Conservation (phyloP, 192 early-diverging fungal species). For the Gigaspora rosea region DNA sequence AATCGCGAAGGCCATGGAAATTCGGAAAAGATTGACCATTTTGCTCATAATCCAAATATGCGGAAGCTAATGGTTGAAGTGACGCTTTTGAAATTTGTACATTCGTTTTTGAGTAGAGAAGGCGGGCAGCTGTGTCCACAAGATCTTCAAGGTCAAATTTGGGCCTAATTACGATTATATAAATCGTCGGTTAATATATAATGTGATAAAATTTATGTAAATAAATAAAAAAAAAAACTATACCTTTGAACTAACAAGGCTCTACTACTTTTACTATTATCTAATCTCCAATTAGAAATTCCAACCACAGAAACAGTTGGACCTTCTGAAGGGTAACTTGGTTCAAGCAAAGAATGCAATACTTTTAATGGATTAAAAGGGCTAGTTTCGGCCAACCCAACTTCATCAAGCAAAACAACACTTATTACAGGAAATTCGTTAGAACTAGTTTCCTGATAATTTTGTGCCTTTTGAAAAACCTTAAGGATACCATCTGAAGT, state of each 20-base stretch:
- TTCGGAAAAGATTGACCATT: slow-evolving; percentile 17
- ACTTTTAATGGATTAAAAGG: slow-evolving; percentile 30
- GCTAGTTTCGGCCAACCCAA: slow-evolving; percentile 29
- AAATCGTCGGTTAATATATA: too few relatives aligned
- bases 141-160: slow-evolving; percentile 28
- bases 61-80: slow-evolving; percentile 9
- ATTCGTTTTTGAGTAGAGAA: not conserved
- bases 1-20: slow-evolving; percentile 33
- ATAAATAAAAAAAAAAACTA: too few relatives aligned
- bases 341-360: slow-evolving; percentile 16
- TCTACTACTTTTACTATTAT: slow-evolving; percentile 30
- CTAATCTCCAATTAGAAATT: slow-evolving; percentile 34
- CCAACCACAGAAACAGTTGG: slow-evolving; percentile 29
- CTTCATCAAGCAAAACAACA: slow-evolving; percentile 37
- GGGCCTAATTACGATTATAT: not conserved
- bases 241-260: slow-evolving; percentile 32
- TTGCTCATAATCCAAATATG: slow-evolving; percentile 27
- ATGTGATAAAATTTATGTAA: too few relatives aligned
- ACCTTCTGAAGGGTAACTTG: slow-evolving; percentile 15
- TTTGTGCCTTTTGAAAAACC: slow-evolving; percentile 32
- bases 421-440: slow-evolving; percentile 25
- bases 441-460: slow-evolving; percentile 30
- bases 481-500: slow-evolving; percentile 37
- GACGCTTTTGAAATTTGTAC: too few relatives aligned
- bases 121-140: slow-evolving; percentile 2